Conservation (phyloP, 1,284 basidiomycete species). For the Leccinum laetum region DNA sequence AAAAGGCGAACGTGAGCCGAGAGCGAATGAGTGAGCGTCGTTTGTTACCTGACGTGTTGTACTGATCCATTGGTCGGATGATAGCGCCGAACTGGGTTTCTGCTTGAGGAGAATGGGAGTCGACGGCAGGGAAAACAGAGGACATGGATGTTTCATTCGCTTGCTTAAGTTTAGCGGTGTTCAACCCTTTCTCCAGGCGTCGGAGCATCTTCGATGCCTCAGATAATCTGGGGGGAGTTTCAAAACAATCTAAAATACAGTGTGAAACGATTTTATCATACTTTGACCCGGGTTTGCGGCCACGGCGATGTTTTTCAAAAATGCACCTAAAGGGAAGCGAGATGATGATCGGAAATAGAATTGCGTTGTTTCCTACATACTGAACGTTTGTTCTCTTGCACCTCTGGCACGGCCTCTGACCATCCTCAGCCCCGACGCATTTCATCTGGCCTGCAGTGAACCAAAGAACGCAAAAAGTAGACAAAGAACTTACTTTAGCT, state of each 20-base stretch:
- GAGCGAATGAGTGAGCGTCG: neutral
- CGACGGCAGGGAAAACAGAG: slow-evolving; percentile 32
- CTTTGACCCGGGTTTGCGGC: slow-evolving; percentile 88
- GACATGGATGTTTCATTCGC: slow-evolving; percentile 32
- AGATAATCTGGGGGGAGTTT: slow-evolving; percentile 54
- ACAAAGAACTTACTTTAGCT: slow-evolving; percentile 60
- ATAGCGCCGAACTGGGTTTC: slow-evolving; percentile 29
- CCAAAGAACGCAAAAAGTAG: slow-evolving; percentile 16
- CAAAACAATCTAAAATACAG: slow-evolving; percentile 11
- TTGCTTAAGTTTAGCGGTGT: slow-evolving; percentile 68
- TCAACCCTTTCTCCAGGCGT: slow-evolving; percentile 79
- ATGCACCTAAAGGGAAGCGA: slow-evolving; percentile 53
- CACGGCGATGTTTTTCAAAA: slow-evolving; percentile 84
- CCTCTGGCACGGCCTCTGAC: slow-evolving; percentile 71
- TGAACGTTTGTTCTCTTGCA: slow-evolving; percentile 77
- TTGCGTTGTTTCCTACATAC: slow-evolving; percentile 40
- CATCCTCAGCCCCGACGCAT: slow-evolving; percentile 83
- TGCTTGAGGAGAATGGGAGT: slow-evolving; percentile 36
- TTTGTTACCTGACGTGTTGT: slow-evolving; percentile 40
- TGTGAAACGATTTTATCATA: slow-evolving; percentile 34
- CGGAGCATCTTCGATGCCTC: slow-evolving; percentile 87
- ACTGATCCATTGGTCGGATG: slow-evolving; percentile 36
- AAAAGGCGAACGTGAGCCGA: slow-evolving; percentile 17
- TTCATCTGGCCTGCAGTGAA: slow-evolving; percentile 63
- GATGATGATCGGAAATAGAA: slow-evolving; percentile 11